These are phyloP conservation scores for Agroathelia rolfsii DNA, from an alignment of 1,284 basidiomycete species.

Conservation along the genomic window DNA sequence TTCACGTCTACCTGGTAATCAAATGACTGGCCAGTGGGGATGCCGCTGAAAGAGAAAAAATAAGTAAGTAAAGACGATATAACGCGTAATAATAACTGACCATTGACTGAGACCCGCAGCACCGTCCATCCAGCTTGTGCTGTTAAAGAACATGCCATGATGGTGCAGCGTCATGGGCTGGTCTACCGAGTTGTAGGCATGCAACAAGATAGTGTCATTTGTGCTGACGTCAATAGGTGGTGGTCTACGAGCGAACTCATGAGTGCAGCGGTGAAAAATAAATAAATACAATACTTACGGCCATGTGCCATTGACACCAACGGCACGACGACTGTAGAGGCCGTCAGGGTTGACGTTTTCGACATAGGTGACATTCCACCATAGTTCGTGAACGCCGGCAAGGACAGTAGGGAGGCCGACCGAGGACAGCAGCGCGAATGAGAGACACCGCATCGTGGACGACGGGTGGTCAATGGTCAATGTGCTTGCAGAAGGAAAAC, in stretches of 20 bases:
- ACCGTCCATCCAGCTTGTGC: conserved; percentile 81
- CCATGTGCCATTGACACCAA: conserved; percentile 88
- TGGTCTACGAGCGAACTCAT: conserved; percentile 36
- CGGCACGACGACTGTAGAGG: conserved; percentile 58
- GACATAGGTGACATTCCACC: conserved; percentile 79
- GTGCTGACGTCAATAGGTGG: conserved; percentile 69
- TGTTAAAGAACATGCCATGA: conserved; percentile 92
- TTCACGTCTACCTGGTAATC: conserved; percentile 78
- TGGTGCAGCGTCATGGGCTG: conserved; percentile 63
- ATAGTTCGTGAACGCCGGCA: conserved; percentile 55
- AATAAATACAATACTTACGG: conserved; percentile 47
- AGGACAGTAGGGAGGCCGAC: conserved; percentile 27
- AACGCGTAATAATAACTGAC: conserved; percentile 28
- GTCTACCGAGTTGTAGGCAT: conserved; percentile 67
- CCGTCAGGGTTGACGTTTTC: conserved; percentile 69
- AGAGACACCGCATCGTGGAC: neutral
- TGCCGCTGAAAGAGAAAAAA: conserved; percentile 44
- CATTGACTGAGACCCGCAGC: conserved; percentile 79
- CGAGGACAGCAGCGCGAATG: conserved; percentile 14
- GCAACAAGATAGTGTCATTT: conserved; percentile 66
- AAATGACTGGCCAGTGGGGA: conserved; percentile 68
- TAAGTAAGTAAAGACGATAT: neutral
- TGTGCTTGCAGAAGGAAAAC: conserved; percentile 9
- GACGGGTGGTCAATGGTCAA: conserved; percentile 7
- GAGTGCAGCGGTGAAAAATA: conserved; percentile 2